Conservation (phyloP, 2,329 filamentous ascomycete species). For the Lachnellula cervina region DNA sequence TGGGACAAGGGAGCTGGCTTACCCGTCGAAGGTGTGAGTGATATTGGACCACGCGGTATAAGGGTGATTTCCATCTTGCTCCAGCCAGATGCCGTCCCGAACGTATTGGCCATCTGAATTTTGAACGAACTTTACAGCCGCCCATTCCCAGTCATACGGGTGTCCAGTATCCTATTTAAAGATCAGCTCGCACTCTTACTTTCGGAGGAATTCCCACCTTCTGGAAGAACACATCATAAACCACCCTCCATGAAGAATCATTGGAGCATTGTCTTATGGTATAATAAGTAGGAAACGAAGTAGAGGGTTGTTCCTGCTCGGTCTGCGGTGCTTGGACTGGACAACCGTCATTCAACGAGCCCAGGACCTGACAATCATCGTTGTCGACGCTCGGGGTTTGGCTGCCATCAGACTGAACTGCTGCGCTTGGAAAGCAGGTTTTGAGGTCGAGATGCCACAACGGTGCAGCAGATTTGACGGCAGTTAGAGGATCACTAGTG, state of each 20-base stretch:
- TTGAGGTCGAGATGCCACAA: slow-evolving; percentile 17
- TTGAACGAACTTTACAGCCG: slow-evolving; percentile 13
- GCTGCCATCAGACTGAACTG: slow-evolving; percentile 10
- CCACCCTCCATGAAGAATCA: slow-evolving; percentile 16
- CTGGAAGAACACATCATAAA: slow-evolving; percentile 20
- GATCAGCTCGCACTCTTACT: neutral
- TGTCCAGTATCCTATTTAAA: slow-evolving; percentile 17
- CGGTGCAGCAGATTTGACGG: slow-evolving; percentile 12
- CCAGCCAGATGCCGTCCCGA: slow-evolving; percentile 16
- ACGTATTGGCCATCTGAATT: slow-evolving; percentile 14
- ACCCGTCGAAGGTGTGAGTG: slow-evolving; percentile 12
- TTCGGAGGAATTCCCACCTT: slow-evolving; percentile 6
- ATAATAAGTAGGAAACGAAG: slow-evolving; percentile 20
- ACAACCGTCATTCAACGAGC: slow-evolving; percentile 7
- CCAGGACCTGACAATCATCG: slow-evolving; percentile 11
- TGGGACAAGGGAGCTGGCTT: neutral
- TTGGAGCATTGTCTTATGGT: slow-evolving; percentile 11
- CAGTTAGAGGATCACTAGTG: slow-evolving; percentile 7
- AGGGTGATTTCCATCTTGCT: slow-evolving; percentile 18
- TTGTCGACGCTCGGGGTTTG: slow-evolving; percentile 10
- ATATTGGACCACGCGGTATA: slow-evolving; percentile 12
- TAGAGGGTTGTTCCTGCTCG: slow-evolving; percentile 11
- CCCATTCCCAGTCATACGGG: slow-evolving; percentile 21
- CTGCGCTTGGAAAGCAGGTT: slow-evolving; percentile 16
- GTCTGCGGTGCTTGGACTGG: slow-evolving; percentile 11